phyloP scores from a whole-genome alignment of 108 stramenopile genomes.

The Phaeodactylum tricornutum region DNA sequence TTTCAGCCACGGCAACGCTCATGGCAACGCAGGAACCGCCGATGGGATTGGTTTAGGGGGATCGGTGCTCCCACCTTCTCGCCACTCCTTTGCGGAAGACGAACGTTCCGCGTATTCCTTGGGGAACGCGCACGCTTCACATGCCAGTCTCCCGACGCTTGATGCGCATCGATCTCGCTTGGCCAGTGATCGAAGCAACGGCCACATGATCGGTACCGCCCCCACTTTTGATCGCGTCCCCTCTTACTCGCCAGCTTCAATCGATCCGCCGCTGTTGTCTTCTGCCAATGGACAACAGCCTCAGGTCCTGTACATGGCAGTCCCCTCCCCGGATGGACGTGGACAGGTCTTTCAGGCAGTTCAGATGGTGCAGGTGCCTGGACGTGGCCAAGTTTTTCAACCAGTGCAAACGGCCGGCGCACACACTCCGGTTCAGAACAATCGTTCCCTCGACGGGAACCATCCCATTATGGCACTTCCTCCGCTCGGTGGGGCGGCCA shows the following conservation, averaged over 20 bases:
- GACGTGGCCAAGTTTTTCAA: conserved; percentile 25
- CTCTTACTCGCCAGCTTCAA: conserved; percentile 9
- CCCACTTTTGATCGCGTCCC: too few relatives aligned
- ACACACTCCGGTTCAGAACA: background rate
- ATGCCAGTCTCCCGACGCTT: too few relatives aligned
- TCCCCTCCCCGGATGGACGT: conserved; percentile 78
- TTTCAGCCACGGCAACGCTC: too few relatives aligned
- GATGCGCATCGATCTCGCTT: too few relatives aligned
- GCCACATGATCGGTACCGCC: too few relatives aligned
- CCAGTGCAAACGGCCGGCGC: background rate
- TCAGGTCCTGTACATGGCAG: conserved; percentile 86
- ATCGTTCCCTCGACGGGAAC: background rate
- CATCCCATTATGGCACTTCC: background rate
- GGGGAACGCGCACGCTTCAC: too few relatives aligned
- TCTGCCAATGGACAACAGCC: conserved; percentile 15
- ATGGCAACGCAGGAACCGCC: too few relatives aligned
- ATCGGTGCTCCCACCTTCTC: too few relatives aligned
- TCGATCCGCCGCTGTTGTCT: background rate
- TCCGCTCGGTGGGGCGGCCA: background rate
- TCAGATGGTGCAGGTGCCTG: conserved; percentile 48
- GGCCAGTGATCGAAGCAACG: too few relatives aligned
- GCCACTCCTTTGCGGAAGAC: too few relatives aligned
- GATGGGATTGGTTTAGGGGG: too few relatives aligned
- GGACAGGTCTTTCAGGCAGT: conserved; percentile 75
- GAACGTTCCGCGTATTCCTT: too few relatives aligned